phyloP scores from a whole-genome alignment of 306 rosid genomes.

The Pachyrhizus erosus region DNA sequence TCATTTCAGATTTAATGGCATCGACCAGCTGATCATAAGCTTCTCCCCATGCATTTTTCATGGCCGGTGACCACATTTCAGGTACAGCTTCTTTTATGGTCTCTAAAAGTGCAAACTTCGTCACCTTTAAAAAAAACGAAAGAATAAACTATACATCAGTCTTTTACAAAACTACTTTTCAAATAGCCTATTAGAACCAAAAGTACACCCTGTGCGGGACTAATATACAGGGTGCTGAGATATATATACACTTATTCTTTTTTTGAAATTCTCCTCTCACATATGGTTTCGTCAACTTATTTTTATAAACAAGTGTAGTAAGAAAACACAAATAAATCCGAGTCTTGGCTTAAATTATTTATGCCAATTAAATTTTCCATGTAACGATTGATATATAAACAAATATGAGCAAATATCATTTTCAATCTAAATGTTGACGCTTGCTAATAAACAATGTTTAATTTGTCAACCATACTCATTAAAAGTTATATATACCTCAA shows the following conservation, averaged over 20 bases:
- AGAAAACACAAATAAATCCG: too few species aligned
- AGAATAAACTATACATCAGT: not conserved
- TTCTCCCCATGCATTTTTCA: constrained; percentile 85
- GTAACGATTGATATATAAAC: not conserved
- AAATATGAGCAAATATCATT: not conserved
- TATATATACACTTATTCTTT: too few species aligned
- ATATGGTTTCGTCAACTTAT: too few species aligned
- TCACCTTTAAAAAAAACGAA: constrained; percentile 53
- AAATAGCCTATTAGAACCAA: too few species aligned
- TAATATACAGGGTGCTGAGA: too few species aligned
- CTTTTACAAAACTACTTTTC: not conserved
- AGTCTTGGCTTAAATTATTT: not conserved
- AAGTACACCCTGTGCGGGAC: too few species aligned
- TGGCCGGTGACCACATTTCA: constrained; percentile 75
- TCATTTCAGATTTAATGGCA: constrained; percentile 86
- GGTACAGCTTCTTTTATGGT: constrained; percentile 78
- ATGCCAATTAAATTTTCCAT: not conserved
- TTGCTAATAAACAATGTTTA: not conserved
- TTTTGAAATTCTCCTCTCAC: too few species aligned
- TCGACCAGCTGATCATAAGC: constrained; percentile 81
- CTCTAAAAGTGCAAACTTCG: constrained; percentile 75
- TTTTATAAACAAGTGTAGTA: too few species aligned
- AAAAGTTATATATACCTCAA: constrained; percentile 57
- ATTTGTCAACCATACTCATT: not conserved
- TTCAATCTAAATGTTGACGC: not conserved